phyloP scores from a whole-genome alignment of 768 basidiomycete genomes.

The Botryobasidium botryosum region DNA sequence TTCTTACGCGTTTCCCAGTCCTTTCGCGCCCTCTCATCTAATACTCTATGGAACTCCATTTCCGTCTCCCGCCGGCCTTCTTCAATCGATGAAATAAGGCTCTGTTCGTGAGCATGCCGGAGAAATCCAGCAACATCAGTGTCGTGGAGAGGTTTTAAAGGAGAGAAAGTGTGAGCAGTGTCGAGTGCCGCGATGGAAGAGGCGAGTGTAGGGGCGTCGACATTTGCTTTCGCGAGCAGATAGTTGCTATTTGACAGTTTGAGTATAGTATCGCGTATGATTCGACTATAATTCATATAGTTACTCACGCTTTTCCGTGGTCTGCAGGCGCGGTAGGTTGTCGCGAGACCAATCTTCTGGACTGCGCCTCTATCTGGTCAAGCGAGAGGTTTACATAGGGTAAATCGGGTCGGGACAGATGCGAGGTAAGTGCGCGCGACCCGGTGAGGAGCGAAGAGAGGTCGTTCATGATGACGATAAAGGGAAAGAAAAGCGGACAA shows the following conservation, averaged over 20 bases:
- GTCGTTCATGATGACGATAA: constrained; percentile 13
- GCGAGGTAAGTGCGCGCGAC: constrained; percentile 46
- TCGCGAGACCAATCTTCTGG: constrained; percentile 61
- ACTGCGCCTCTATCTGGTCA: constrained; percentile 91
- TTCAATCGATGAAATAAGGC: constrained; percentile 85
- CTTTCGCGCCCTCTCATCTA: constrained; percentile 54
- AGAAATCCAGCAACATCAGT: constrained; percentile 89
- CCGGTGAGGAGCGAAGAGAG: constrained; percentile 14
- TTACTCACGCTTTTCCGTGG: constrained; percentile 53
- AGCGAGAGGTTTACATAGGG: constrained; percentile 80
- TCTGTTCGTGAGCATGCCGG: constrained; percentile 88
- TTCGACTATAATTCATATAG: background rate
- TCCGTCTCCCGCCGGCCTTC: constrained; percentile 75
- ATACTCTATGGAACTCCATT: constrained; percentile 62
- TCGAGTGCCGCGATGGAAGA: constrained; percentile 72
- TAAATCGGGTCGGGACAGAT: constrained; percentile 62
- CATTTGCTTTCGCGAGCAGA: constrained; percentile 81
- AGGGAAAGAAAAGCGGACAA: too few relatives aligned
- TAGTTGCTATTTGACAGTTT: constrained; percentile 44
- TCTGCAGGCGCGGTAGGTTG: constrained; percentile 44
- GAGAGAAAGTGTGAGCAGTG: constrained; percentile 66
- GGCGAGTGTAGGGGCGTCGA: constrained; percentile 79
- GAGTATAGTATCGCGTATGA: background rate
- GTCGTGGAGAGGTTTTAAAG: constrained; percentile 84
- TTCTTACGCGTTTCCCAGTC: constrained; percentile 90